Percentiles rank a stretch among this genome's conserved stretches.
Evolutionary conservation across 1,284 basidiomycete species (phyloP).

Genomic region (Trichosporon coremiiforme): DNA sequence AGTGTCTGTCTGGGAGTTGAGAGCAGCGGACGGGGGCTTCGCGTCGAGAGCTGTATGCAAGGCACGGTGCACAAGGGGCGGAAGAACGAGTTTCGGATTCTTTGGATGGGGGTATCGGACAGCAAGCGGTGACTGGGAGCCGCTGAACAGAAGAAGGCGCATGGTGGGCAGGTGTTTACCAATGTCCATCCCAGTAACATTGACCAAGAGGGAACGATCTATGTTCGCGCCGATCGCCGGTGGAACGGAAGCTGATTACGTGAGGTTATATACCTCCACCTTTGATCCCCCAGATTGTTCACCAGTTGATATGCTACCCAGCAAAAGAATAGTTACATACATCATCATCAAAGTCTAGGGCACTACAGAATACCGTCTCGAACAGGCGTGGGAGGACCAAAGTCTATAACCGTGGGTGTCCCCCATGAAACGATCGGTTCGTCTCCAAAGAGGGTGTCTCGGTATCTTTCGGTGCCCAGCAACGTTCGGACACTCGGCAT

Average conservation of each 20-base stretch:
- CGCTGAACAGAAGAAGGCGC: conserved; percentile 49
- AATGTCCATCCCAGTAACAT: not conserved
- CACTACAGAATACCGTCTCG: not conserved
- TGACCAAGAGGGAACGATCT: not conserved
- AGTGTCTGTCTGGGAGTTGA: conserved; percentile 22
- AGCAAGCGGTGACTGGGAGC: conserved; percentile 49
- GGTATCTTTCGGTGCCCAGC: conserved; percentile 51
- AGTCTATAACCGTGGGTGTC: conserved; percentile 37
- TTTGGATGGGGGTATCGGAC: conserved; percentile 47
- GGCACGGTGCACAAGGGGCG: conserved; percentile 51
- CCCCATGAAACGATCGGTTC: conserved; percentile 44
- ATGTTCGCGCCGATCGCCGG: not conserved
- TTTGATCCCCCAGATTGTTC: no score
- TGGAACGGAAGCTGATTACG: conserved; percentile 12
- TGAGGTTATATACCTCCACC: not conserved
- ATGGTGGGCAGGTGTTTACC: conserved; percentile 24
- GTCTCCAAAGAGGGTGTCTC: conserved; percentile 52
- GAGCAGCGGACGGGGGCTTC: conserved; percentile 31
- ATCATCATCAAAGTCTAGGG: not conserved
- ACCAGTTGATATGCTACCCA: no score
- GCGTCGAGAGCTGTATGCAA: conserved; percentile 52
- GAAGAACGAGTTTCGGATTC: conserved; percentile 45
- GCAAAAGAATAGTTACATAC: no score
- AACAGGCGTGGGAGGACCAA: conserved; percentile 21
- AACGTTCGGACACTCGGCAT: conserved; percentile 49